A percentile compares a stretch with the other conserved stretches of the same genome.
Evolutionary conservation across 345 rosid species (phyloP).

Genomic region (Bruguiera parviflora): DNA sequence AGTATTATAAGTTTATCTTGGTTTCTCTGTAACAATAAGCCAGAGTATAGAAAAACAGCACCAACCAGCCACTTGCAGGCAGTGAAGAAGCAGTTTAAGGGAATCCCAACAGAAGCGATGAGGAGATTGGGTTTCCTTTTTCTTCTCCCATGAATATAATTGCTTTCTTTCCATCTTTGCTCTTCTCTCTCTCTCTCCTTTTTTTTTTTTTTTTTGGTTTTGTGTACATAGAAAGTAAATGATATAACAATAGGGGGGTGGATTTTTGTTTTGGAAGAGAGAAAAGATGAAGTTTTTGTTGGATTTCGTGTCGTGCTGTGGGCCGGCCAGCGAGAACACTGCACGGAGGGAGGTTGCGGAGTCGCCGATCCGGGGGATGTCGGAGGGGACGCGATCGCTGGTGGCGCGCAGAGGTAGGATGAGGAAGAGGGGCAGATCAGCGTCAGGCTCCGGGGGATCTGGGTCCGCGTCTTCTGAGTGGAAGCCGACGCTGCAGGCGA

Average conservation of each 20-base stretch:
- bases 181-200: background rate
- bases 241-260: background rate
- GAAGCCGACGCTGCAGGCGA: conserved; percentile 58
- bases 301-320: conserved; percentile 48
- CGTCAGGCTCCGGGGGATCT: conserved; percentile 1
- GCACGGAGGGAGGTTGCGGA: background rate
- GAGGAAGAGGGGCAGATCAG: conserved; percentile 19
- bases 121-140: too few relatives aligned
- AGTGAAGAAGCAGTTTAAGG: too few relatives aligned
- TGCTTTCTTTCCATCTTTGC: too few relatives aligned
- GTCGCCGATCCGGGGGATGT: conserved; percentile 7
- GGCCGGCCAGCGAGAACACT: conserved; percentile 12
- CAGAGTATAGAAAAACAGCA: too few relatives aligned
- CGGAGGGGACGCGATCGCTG: conserved; percentile 30
- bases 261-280: too few relatives aligned
- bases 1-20: too few relatives aligned
- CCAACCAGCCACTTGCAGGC: too few relatives aligned
- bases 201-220: too few relatives aligned
- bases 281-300: conserved; percentile 44
- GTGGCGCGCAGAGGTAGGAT: conserved; percentile 1
- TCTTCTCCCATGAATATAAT: too few relatives aligned
- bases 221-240: background rate
- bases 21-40: too few relatives aligned
- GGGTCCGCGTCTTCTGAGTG: conserved; percentile 33
- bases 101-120: too few relatives aligned